A percentile compares a stretch with the other conserved stretches of the same genome.
Conservation (phyloP, 805 yeast genomes). For the Sungouiozyma ichnusensis region DNA sequence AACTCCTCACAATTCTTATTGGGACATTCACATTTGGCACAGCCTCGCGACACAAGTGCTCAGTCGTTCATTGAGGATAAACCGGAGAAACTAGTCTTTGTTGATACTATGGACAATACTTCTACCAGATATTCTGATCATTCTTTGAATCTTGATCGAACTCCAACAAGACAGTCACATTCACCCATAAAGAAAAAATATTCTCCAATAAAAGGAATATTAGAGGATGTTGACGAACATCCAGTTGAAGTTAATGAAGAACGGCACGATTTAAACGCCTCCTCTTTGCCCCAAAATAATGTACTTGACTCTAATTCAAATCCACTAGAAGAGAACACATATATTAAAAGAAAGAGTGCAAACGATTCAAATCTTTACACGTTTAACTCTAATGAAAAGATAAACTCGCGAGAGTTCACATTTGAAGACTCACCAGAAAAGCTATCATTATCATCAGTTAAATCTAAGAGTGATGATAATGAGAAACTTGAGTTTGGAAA, state of each 20-base stretch:
- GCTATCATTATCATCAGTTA: not conserved
- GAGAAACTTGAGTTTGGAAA: not conserved
- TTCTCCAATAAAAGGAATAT: constrained; percentile 8
- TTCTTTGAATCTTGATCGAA: not conserved
- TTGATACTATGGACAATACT: constrained; percentile 10
- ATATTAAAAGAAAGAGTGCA: not conserved
- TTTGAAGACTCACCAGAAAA: not conserved
- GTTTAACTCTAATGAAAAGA: constrained; percentile 49
- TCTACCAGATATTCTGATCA: not conserved
- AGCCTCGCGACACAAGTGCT: not conserved
- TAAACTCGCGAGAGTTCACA: constrained; percentile 24
- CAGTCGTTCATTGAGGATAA: not conserved
- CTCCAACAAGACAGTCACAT: not conserved
- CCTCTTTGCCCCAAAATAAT: not conserved
- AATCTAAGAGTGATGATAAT: not conserved
- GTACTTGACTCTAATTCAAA: not conserved
- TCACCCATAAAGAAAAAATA: constrained; percentile 5
- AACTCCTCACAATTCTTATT: constrained; percentile 5
- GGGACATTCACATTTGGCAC: constrained; percentile 2
- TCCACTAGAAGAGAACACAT: constrained; percentile 1
- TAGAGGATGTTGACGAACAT: constrained; percentile 6
- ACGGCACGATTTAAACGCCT: not conserved
- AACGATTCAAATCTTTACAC: constrained; percentile 33
- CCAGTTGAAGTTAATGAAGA: not conserved
- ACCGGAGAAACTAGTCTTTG: constrained; percentile 20